phyloP scores from a whole-genome alignment of 371 early-diverging fungal genomes.

The Umbelopsis sp. region DNA sequence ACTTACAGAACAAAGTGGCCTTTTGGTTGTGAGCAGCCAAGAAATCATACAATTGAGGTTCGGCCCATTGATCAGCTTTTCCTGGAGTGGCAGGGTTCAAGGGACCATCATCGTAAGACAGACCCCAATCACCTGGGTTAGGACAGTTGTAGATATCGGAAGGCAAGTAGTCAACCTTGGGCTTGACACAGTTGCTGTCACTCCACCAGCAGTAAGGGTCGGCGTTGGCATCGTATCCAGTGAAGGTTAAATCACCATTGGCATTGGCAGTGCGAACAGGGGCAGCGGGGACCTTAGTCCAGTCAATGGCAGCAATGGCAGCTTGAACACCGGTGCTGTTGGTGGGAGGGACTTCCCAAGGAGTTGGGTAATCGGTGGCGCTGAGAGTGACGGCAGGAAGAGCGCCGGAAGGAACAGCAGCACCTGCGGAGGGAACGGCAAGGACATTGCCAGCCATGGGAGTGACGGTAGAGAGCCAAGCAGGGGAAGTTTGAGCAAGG shows the following conservation, averaged over 20 bases:
- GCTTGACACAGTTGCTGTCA: conserved; percentile 44
- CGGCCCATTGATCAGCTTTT: conserved; percentile 34
- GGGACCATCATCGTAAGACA: conserved; percentile 55
- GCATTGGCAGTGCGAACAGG: conserved; percentile 29
- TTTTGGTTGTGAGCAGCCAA: conserved; percentile 42
- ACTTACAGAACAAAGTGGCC: conserved; percentile 32
- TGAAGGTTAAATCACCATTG: conserved; percentile 27
- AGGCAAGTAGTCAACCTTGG: conserved; percentile 45
- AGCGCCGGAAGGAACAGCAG: conserved; percentile 36
- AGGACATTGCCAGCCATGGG: conserved; percentile 32
- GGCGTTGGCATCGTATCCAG: conserved; percentile 31
- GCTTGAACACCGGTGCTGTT: conserved; percentile 40
- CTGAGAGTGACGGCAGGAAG: conserved; percentile 24
- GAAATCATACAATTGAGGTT: conserved; percentile 54
- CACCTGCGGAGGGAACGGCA: conserved; percentile 22
- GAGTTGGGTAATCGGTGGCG: conserved; percentile 38
- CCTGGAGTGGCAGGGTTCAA: conserved; percentile 35
- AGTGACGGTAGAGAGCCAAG: conserved; percentile 24
- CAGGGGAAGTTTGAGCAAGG: conserved; percentile 35
- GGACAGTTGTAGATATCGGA: conserved; percentile 50
- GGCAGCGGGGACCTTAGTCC: conserved; percentile 49
- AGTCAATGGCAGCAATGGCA: conserved; percentile 46
- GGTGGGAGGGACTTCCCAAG: conserved; percentile 39
- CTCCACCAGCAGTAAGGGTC: conserved; percentile 58
- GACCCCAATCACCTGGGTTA: conserved; percentile 52